Evolutionary conservation across 208 protist species (phyloP).

Genomic region (Acanthamoeba royreba): DNA sequence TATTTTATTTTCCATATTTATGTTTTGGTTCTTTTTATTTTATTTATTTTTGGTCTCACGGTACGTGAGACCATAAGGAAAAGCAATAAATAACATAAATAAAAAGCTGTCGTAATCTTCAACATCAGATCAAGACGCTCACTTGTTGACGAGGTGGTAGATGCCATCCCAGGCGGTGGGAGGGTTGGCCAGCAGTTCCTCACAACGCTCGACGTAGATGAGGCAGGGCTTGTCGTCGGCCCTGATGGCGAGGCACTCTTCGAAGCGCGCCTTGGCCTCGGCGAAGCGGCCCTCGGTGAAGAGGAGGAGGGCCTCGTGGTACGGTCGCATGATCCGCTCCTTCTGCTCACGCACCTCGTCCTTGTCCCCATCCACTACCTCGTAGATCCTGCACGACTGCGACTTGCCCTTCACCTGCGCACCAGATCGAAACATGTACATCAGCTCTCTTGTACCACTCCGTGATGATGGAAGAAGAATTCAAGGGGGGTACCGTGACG

Average conservation of each 20-base stretch:
- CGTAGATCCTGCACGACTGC: slow-evolving; percentile 48
- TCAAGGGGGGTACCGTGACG: slow-evolving; percentile 54
- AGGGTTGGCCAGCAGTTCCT: background rate
- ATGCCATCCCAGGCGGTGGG: background rate
- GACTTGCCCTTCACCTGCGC: slow-evolving; percentile 56
- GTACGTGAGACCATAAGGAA: too few species aligned
- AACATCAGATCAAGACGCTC: too few species aligned
- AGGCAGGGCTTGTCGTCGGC: background rate
- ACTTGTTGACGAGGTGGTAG: slow-evolving; percentile 13
- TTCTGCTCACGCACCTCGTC: slow-evolving; percentile 25
- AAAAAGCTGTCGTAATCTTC: too few species aligned
- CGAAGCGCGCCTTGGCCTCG: background rate
- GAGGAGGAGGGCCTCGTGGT: background rate
- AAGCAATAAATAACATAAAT: too few species aligned
- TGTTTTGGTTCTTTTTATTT: too few species aligned
- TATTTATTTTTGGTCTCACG: too few species aligned
- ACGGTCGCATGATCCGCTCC: background rate
- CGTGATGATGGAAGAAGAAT: too few species aligned
- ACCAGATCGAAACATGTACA: background rate
- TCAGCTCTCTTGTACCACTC: too few species aligned
- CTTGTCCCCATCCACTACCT: slow-evolving; percentile 63
- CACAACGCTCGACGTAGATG: background rate
- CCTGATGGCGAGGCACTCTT: background rate
- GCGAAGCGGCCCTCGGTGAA: background rate
- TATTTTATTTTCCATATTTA: too few species aligned